Evolutionary conservation across 345 rosid species (phyloP), one percentile per base, ranked within the genome.

Genomic region (Cochlearia excelsa): DNA sequence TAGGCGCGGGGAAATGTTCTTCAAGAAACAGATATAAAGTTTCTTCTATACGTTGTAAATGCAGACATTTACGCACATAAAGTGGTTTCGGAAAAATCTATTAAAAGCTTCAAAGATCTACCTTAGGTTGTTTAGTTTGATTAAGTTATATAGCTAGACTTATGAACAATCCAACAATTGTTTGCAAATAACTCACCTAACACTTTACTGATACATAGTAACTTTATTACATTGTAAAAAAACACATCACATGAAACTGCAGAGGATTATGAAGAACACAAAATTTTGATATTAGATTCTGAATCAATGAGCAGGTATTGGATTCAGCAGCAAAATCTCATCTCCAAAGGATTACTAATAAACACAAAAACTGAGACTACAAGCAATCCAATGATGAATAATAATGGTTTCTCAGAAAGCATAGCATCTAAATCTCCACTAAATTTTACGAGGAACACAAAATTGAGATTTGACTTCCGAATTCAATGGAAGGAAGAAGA

Each of bases 131-230:
- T 61, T 0, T 35, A 33, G 42, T 7, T 9, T 0, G 23, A 16
- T 16, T 40, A 26, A 26, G 2, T 9, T 39, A 45, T 47, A 48
- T 54, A n/a, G 35, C 45, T 6, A 6, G 2, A n/a, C 2, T 37
- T 54, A 16, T 64, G 2, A 46, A 54, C 39, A 65, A 46, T 65
- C 41, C 37, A 16, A 35, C 37, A 16, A 35, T 45, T 34, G 37
- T 34, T 34, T 34, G 6, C 37, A 4, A 37, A 4, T 37, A 4
- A 37, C 6, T 16, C 29, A 34, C 37, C 23, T 16, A 16, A 16
- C 23, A 16, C 23, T 16, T 16, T 16, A 16, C 23, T 16, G 23
- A 16, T 16, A 16, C 23, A 16, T 16, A 16, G 23, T 16, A 16
- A 16, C 23, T 16, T 16, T 16, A 16, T 16, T 16, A 16, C 23